Evolutionary conservation across 805 yeast genomes (phyloP), one percentile per base, ranked within the genome.

Genomic region (Metschnikowia rubicola): DNA sequence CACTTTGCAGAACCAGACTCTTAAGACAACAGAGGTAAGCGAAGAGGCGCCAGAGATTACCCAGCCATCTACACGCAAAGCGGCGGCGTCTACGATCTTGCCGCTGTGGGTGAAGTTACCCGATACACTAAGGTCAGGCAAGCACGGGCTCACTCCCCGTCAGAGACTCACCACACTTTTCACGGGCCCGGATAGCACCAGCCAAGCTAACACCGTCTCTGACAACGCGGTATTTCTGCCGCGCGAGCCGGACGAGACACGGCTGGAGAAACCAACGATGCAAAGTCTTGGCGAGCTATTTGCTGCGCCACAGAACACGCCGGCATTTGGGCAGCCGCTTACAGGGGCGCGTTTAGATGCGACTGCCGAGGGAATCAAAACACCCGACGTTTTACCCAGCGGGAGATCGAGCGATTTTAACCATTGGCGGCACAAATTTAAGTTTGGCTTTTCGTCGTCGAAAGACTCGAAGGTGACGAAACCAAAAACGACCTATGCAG

Each of bases 91-190:
- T 30, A 46, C 47, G 29, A 38, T 50, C 19, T 50, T 50, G 30
- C 47, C 53, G 4, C 53, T 46, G 53, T 39, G 48, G 42, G 44
- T 46, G 13, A 40, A 41, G 28, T 32, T 37, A 32, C 42, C 40
- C 3, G 41, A 35, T n/a, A 40, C 32, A 30, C 32, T 44, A 8
- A 17, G 44, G 13, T 30, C 44, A 4, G 21, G 37, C 33, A 40
- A 9, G 17, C 34, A 34, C 7, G 41, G 38, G 9, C 41, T 36
- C 13, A 32, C 48, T n/a, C 45, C 49, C 10, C 37, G 32, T 39
- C 49, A 46, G 30, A 36, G 49, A 15, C 45, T 46, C 39, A 41
- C 49, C 8, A 37, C 38, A 15, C 44, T 47, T 19, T 46, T 46
- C 41, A 29, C 30, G 10, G 42, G 43, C 17, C 29, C 37, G 4